Conservation (phyloP, 2,329 filamentous ascomycete species). For the Aspergillus pseudonomiae region DNA sequence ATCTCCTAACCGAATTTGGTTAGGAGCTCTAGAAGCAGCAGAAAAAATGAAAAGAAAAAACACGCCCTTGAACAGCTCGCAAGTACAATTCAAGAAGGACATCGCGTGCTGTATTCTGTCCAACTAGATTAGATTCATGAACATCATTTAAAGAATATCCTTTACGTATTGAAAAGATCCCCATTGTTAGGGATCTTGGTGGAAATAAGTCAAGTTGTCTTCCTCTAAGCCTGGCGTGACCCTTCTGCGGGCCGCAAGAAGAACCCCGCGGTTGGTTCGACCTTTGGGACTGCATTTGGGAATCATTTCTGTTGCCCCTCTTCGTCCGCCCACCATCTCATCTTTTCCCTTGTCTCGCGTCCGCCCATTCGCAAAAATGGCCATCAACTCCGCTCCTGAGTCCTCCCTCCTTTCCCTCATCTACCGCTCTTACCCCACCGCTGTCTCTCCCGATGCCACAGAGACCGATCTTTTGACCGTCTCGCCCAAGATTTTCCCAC, state of each 20-base stretch:
- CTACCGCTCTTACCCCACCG: slow-evolving; percentile 47
- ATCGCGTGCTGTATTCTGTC: background rate
- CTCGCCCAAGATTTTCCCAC: slow-evolving; percentile 66
- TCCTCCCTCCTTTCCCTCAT: slow-evolving; percentile 49
- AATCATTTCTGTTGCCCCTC: slow-evolving; percentile 30
- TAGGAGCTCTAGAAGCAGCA: background rate
- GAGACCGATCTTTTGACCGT: slow-evolving; percentile 49
- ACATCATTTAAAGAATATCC: background rate
- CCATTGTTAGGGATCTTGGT: slow-evolving; percentile 19
- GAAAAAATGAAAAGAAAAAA: slow-evolving; percentile 3
- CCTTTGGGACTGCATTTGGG: slow-evolving; percentile 9
- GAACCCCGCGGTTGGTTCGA: slow-evolving; percentile 22
- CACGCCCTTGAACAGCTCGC: slow-evolving; percentile 1
- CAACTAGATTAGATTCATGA: background rate
- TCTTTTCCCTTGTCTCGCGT: slow-evolving; percentile 19
- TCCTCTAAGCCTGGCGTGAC: slow-evolving; percentile 17
- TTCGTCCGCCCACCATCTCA: slow-evolving; percentile 25
- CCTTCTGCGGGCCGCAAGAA: slow-evolving; percentile 22
- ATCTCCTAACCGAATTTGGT: background rate
- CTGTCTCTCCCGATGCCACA: slow-evolving; percentile 43
- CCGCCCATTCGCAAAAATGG: slow-evolving; percentile 29
- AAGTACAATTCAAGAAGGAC: background rate
- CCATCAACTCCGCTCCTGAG: slow-evolving; percentile 38
- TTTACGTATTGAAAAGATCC: slow-evolving; percentile 16
- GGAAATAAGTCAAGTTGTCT: slow-evolving; percentile 21